Conservation (phyloP, 2,329 filamentous ascomycete genomes). For the Ploettnerulaceae sp. region DNA sequence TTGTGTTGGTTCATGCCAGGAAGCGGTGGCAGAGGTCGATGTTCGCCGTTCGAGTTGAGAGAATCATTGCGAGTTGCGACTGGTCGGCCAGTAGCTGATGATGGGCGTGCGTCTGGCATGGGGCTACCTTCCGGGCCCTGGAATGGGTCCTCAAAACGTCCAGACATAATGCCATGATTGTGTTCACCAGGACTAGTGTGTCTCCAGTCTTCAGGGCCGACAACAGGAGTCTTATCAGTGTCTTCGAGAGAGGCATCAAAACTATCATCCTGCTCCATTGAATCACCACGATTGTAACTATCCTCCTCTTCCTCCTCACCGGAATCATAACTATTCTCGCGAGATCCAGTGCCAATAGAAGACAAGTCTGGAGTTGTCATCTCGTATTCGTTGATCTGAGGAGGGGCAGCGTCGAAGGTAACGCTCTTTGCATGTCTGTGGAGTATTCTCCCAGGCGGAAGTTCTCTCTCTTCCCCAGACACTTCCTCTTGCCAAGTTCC, state of each 20-base stretch:
- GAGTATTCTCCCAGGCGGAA: constrained; percentile 61
- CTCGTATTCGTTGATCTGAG: constrained; percentile 95
- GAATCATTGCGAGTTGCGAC: constrained; percentile 65
- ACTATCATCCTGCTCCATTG: constrained; percentile 67
- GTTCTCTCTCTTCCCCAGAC: constrained; percentile 51
- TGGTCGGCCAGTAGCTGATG: constrained; percentile 41
- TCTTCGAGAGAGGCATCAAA: constrained; percentile 95
- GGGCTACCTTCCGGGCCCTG: constrained; percentile 59
- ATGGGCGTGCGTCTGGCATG: constrained; percentile 47
- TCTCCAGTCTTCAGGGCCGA: constrained; percentile 95
- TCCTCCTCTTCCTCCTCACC: constrained; percentile 71
- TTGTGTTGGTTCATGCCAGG: constrained; percentile 53
- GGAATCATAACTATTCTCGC: constrained; percentile 89
- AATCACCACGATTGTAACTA: constrained; percentile 47
- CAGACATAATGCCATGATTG: constrained; percentile 24
- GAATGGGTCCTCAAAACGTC: constrained; percentile 57
- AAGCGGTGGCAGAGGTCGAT: constrained; percentile 80
- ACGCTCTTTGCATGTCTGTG: constrained; percentile 93
- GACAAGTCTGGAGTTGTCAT: constrained; percentile 97
- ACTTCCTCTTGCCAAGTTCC: constrained; percentile 65
- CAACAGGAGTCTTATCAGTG: constrained; percentile 93
- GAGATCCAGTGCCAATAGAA: constrained; percentile 80
- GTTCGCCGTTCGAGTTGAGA: constrained; percentile 70
- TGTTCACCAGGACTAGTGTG: constrained; percentile 54
- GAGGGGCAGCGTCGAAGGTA: constrained; percentile 90